Percentiles rank a stretch among this genome's conserved stretches.
These are phyloP conservation scores for Fusarium bactridioides DNA, from an alignment of 2,329 filamentous ascomycete genomes.

Conservation along the genomic window DNA sequence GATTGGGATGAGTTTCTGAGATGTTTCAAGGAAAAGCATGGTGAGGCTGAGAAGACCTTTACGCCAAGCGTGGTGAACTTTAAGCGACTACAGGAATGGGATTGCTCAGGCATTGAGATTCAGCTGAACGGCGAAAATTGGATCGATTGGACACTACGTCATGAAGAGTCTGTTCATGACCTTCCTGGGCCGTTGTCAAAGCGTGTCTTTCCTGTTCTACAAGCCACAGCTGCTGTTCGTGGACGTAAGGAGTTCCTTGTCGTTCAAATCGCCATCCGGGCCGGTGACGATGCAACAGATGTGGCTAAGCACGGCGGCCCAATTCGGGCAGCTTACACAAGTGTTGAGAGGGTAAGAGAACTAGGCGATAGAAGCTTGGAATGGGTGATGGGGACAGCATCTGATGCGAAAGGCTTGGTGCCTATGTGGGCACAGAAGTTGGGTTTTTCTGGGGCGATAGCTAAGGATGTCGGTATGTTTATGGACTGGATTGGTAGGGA, in stretches of 20 bases:
- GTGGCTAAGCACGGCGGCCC: slow-evolving; percentile 53
- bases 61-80: slow-evolving; percentile 50
- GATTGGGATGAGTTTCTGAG: slow-evolving; percentile 69
- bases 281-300: slow-evolving; percentile 46
- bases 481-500: slow-evolving; percentile 65
- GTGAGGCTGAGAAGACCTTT: slow-evolving; percentile 51
- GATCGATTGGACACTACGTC: slow-evolving; percentile 56
- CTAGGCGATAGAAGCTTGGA: slow-evolving; percentile 58
- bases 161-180: slow-evolving; percentile 73
- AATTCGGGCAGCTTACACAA: slow-evolving; percentile 68
- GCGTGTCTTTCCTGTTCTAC: slow-evolving; percentile 72
- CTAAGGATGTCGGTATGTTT: slow-evolving; percentile 76
- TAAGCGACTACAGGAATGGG: slow-evolving; percentile 54
- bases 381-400: slow-evolving; percentile 82
- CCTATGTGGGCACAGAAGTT: slow-evolving; percentile 72
- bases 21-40: slow-evolving; percentile 62
- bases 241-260: slow-evolving; percentile 60
- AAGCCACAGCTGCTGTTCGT: slow-evolving; percentile 61
- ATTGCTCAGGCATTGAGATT: slow-evolving; percentile 52
- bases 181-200: slow-evolving; percentile 67
- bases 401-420: slow-evolving; percentile 72
- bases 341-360: slow-evolving; percentile 68
- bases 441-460: slow-evolving; percentile 68
- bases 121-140: slow-evolving; percentile 52
- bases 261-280: slow-evolving; percentile 61